These are phyloP conservation scores for Cladobotryum mycophilum DNA, from an alignment of 2,329 filamentous ascomycete genomes.

Conservation along the genomic window DNA sequence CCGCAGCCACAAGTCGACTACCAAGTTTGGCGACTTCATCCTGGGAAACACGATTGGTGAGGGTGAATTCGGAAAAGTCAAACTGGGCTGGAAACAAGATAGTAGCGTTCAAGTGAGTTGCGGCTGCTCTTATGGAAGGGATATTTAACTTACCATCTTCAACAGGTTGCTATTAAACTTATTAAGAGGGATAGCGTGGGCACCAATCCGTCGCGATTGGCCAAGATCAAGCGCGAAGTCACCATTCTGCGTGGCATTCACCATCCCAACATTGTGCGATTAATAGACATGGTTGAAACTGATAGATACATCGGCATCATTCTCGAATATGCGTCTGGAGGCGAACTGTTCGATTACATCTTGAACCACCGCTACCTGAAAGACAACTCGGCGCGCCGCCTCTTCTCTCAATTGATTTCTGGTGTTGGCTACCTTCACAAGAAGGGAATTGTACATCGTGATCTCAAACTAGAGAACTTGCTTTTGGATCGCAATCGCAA, in stretches of 20 bases:
- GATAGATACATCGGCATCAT: conserved; percentile 97
- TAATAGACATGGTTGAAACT: conserved; percentile 98
- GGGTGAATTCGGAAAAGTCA: conserved; percentile 98
- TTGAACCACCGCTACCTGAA: conserved; percentile 95
- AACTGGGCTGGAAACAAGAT: conserved; percentile 96
- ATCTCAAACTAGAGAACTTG: conserved; percentile 93
- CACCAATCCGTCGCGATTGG: conserved; percentile 78
- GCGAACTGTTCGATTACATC: conserved; percentile 97
- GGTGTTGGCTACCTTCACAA: conserved; percentile 97
- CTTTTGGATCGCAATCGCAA: conserved; percentile 93
- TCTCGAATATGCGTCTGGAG: conserved; percentile 94
- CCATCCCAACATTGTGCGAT: conserved; percentile 91
- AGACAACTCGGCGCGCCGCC: conserved; percentile 78
- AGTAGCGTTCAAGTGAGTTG: conserved; percentile 68
- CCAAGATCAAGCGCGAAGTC: conserved; percentile 97
- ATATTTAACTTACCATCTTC: conserved; percentile 12
- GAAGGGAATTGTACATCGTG: conserved; percentile 95
- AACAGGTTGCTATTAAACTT: conserved; percentile 89
- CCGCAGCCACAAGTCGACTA: conserved; percentile 54
- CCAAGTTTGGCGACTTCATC: conserved; percentile 92
- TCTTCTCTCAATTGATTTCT: conserved; percentile 94
- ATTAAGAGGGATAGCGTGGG: conserved; percentile 89
- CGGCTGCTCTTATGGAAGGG: neutral
- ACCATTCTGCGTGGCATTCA: conserved; percentile 80
- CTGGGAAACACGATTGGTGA: conserved; percentile 94